These are phyloP conservation scores for Cyclotella sp. DNA, from an alignment of 108 stramenopile genomes.

Conservation along the genomic window DNA sequence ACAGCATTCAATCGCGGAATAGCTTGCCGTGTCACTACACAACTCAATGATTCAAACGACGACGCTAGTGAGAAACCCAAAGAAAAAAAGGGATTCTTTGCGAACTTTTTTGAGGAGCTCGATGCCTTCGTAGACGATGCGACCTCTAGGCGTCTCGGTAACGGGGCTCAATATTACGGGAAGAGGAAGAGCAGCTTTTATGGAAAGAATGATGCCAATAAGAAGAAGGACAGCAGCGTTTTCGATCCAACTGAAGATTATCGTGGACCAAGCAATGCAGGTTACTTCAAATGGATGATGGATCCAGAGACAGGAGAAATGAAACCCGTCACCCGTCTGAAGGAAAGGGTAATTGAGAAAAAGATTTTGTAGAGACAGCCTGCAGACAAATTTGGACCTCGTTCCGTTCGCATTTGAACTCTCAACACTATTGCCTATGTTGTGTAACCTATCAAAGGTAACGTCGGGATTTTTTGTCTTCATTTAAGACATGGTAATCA, in stretches of 20 bases:
- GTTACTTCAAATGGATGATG: constrained; percentile 86
- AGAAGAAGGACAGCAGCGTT: constrained; percentile 55
- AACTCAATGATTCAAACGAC: constrained; percentile 26
- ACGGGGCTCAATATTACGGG: constrained; percentile 85
- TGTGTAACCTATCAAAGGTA: no score
- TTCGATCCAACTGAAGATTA: constrained; percentile 66
- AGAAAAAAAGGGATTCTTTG: constrained; percentile 58
- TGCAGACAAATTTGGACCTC: not conserved
- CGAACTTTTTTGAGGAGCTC: constrained; percentile 80
- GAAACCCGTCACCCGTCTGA: constrained; percentile 78
- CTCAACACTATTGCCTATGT: no score
- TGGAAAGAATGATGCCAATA: constrained; percentile 68
- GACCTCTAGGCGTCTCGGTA: constrained; percentile 75
- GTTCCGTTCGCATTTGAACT: no score
- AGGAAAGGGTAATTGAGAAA: constrained; percentile 71
- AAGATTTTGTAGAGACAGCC: constrained; percentile 23
- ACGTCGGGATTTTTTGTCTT: no score
- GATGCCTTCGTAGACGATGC: constrained; percentile 93
- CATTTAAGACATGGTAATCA: no score
- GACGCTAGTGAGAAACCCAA: constrained; percentile 19
- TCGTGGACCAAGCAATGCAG: constrained; percentile 71
- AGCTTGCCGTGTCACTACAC: no score
- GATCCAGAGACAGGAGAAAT: constrained; percentile 77
- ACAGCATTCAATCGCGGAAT: not conserved
- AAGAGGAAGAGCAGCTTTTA: constrained; percentile 79